Percentiles rank a stretch among this genome's conserved stretches.
Conservation (phyloP, 441 rosid species). For the Syzygium malaccense region DNA sequence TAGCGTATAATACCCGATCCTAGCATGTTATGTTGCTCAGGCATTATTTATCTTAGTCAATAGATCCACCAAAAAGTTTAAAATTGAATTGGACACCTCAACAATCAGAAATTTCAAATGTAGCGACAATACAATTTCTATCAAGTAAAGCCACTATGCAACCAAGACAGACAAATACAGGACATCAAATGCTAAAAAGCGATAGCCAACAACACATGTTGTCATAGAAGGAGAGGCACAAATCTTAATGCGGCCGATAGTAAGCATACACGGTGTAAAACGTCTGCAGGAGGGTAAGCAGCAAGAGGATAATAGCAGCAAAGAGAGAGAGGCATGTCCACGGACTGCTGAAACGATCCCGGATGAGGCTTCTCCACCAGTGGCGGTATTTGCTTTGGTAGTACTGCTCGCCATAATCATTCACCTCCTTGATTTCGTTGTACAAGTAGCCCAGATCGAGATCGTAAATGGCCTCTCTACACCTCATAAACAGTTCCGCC, state of each 20-base stretch:
- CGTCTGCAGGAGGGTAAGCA: neutral
- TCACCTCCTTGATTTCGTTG: neutral
- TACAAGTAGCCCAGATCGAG: constrained; percentile 3
- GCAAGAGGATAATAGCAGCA: constrained; percentile 2
- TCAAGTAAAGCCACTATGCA: neutral
- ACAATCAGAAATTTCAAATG: neutral
- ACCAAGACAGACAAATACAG: neutral
- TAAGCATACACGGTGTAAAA: constrained; percentile 3
- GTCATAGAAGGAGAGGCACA: neutral
- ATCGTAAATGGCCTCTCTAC: neutral
- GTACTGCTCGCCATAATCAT: neutral
- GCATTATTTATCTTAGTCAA: too few species aligned
- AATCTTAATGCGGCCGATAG: neutral
- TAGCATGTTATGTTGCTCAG: too few species aligned
- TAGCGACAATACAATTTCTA: neutral
- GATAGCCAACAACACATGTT: neutral
- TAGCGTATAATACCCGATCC: too few species aligned
- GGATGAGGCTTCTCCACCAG: constrained; percentile 5
- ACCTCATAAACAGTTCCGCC: neutral
- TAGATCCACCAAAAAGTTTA: neutral
- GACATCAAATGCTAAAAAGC: neutral
- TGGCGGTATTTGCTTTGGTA: neutral
- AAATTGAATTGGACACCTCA: neutral
- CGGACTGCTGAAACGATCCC: constrained; percentile 5
- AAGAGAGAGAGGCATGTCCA: constrained; percentile 9